These are phyloP conservation scores for Saccharomycopsis synnaedendra DNA, from an alignment of 805 yeast genomes.

Conservation along the genomic window DNA sequence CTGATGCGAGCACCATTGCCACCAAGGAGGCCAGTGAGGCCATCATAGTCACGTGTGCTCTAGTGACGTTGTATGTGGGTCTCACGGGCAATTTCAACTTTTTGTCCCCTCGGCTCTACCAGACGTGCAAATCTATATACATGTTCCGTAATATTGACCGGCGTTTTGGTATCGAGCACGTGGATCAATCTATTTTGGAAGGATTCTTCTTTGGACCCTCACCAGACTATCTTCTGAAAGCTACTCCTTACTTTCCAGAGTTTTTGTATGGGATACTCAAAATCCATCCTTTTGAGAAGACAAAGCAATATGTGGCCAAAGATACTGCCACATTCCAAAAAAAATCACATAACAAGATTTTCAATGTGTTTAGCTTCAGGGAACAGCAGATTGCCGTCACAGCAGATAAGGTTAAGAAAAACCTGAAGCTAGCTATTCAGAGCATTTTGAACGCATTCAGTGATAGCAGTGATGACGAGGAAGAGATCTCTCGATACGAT, in stretches of 20 bases:
- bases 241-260: background rate
- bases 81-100: conserved; percentile 1
- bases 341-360: background rate
- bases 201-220: no score
- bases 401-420: no score
- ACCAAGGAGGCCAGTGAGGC: conserved; percentile 1
- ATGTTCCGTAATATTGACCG: background rate
- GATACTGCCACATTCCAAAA: background rate
- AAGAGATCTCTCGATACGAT: background rate
- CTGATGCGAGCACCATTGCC: background rate
- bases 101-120: conserved; percentile 1
- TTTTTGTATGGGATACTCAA: conserved; percentile 1
- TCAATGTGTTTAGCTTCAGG: no score
- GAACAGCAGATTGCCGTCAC: no score
- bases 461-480: conserved; percentile 5
- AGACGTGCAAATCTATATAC: background rate
- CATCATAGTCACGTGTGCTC: conserved; percentile 1
- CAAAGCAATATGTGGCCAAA: background rate
- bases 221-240: background rate
- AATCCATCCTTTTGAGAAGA: conserved; percentile 6
- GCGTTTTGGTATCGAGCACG: background rate
- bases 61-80: background rate
- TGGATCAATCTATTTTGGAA: background rate
- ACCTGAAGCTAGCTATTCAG: conserved; percentile 3
- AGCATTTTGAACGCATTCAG: conserved; percentile 4